Conservation (phyloP, 768 basidiomycete genomes). For the Mycena alexandri region DNA sequence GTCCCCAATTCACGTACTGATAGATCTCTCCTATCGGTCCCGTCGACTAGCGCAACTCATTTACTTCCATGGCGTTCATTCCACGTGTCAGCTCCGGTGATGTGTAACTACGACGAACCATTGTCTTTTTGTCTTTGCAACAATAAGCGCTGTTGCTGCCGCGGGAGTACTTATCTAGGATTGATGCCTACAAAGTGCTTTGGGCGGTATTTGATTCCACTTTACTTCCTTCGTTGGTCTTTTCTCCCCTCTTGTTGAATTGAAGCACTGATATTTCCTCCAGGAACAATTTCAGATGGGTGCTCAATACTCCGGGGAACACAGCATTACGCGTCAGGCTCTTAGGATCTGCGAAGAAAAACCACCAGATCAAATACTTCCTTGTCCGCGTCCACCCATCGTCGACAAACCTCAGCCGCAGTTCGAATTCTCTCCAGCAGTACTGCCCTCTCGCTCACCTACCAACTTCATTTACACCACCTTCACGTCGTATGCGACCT, state of each 20-base stretch:
- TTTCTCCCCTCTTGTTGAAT: not conserved
- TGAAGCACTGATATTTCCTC: not conserved
- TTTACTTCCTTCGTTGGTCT: not conserved
- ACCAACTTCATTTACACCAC: conserved; percentile 6
- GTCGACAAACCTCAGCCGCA: not conserved
- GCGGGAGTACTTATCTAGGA: conserved; percentile 7
- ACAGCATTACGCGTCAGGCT: not conserved
- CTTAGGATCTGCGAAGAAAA: not conserved
- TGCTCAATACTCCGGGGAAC: not conserved
- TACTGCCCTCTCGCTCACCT: not conserved
- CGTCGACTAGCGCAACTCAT: not conserved
- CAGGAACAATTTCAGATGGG: not conserved
- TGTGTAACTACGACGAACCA: conserved; percentile 1
- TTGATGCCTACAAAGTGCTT: not conserved
- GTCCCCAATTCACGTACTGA: not conserved
- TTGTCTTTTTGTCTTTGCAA: conserved; percentile 34
- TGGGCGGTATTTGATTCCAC: not conserved
- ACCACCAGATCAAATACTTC: not conserved
- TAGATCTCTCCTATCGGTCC: not conserved
- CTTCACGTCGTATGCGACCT: not conserved
- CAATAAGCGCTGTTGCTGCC: conserved; percentile 22
- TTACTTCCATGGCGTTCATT: not conserved
- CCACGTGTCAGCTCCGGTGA: not conserved
- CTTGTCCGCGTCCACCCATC: not conserved
- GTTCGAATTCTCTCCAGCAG: no score